Conservation (phyloP, 495 filamentous ascomycete genomes). For the Lophiostoma macrostomum region DNA sequence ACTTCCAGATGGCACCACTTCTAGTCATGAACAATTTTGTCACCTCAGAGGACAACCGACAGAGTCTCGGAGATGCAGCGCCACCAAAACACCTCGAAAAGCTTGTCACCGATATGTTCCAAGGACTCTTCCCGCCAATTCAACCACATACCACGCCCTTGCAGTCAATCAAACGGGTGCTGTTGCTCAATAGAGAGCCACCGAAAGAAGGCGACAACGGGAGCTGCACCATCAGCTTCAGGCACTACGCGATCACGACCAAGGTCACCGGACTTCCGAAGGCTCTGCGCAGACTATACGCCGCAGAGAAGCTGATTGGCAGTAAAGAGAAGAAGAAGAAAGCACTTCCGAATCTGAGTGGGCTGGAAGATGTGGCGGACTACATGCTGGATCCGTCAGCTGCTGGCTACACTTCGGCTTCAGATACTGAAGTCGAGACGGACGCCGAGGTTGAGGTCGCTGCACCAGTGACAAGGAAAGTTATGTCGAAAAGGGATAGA, state of each 20-base stretch:
- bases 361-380: slow-evolving; percentile 89
- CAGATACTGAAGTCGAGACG: slow-evolving; percentile 87
- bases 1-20: slow-evolving; percentile 77
- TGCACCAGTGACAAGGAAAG: slow-evolving; percentile 65
- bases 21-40: slow-evolving; percentile 99
- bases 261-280: slow-evolving; percentile 80
- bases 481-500: slow-evolving; percentile 62
- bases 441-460: slow-evolving; percentile 94
- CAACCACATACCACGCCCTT: slow-evolving; percentile 87
- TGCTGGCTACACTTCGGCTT: slow-evolving; percentile 85
- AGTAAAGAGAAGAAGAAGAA: slow-evolving; percentile 62
- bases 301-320: slow-evolving; percentile 69
- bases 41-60: slow-evolving; percentile 58
- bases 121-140: slow-evolving; percentile 94
- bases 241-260: slow-evolving; percentile 93
- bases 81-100: slow-evolving; percentile 85
- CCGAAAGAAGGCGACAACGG: slow-evolving; percentile 29
- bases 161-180: slow-evolving; percentile 79
- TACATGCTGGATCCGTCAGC: slow-evolving; percentile 83
- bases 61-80: slow-evolving; percentile 14
- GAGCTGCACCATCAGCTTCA: slow-evolving; percentile 81
- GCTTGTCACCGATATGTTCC: slow-evolving; percentile 91
- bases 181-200: slow-evolving; percentile 81
- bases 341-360: slow-evolving; percentile 81
- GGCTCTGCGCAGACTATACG: slow-evolving; percentile 75